Base-by-base conservation (phyloP, 192 early-diverging fungal genomes). In the Podila minutissima region DNA sequence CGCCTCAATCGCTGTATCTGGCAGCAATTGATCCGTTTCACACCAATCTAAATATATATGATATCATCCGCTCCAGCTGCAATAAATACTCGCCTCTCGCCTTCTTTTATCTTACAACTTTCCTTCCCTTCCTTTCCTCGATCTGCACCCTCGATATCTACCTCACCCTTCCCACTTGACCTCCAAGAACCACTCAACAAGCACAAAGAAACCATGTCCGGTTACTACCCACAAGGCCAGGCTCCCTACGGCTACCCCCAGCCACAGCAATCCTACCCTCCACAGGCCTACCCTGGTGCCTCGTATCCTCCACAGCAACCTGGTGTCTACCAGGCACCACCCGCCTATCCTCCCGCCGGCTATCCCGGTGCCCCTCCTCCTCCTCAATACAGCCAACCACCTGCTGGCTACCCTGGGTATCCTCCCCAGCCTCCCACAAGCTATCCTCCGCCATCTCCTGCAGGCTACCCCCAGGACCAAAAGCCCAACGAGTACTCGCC, bases 151-250 rank as follows among this genome's bases (percentile, higher is more conserved):
- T 46, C 15, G 41, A 46, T 17, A 46, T 3, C 22, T 33, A 38
- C 37, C n/a, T 17, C 57, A 46, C 41, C 15, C 17, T 32, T 41
- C 60, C 17, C 38, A 22, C 37, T 8, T 3, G 49, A 55, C 53
- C 32, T 28, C 33, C 58, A 28, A 71, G 7, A 46, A 46, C 41
- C 35, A 37, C 35, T 37, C 35, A 11, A 53, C 50, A 53, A 22
- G n/a, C 15, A 53, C 20, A 48, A 53, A 53, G 0, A 33, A 63
- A 72, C 0, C 53, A 75, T 75, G 74, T 67, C 74, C n/a, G 74
- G 74, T 24, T 75, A 75, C 57, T 73, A 59, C 53, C 71, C 64
- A 17, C n/a, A 10, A 24, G 8, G 24, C 20, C 53, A 55, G 24
- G 20, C 53, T 24, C 53, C 53, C 10, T 55, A 55, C 53, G 53